phyloP scores from a whole-genome alignment of 2,329 filamentous ascomycete genomes.

The Xylariaceae sp. region DNA sequence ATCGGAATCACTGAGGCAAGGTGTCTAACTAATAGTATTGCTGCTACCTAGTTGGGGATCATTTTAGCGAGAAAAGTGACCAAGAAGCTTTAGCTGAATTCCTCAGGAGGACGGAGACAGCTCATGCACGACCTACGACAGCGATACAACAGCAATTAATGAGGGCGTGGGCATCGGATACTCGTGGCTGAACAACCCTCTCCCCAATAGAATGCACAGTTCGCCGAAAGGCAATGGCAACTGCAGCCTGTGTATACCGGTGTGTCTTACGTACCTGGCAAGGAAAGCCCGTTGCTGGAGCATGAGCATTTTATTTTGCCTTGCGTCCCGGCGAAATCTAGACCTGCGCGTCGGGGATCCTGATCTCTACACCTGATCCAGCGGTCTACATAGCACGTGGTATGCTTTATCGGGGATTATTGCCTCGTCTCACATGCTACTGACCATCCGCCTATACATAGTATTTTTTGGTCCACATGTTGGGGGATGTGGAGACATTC shows the following conservation, averaged over 20 bases:
- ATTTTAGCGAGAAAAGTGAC: slow-evolving; percentile 43
- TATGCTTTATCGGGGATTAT: slow-evolving; percentile 17
- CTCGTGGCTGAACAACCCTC: slow-evolving; percentile 18
- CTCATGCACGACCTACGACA: slow-evolving; percentile 51
- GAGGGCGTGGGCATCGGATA: slow-evolving; percentile 44
- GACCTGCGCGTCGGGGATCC: no score
- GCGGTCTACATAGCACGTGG: background rate
- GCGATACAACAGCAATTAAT: slow-evolving; percentile 45
- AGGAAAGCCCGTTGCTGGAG: no score
- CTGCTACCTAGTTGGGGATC: slow-evolving; percentile 44
- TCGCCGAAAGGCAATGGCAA: background rate
- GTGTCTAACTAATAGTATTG: slow-evolving; percentile 1
- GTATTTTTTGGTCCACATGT: slow-evolving; percentile 3
- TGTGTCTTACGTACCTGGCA: no score
- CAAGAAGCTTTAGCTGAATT: slow-evolving; percentile 47
- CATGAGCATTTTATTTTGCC: background rate
- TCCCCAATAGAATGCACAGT: background rate
- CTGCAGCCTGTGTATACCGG: no score
- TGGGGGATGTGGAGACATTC: slow-evolving; percentile 2
- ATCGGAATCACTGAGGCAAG: background rate
- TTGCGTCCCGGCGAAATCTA: background rate
- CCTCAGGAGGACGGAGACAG: slow-evolving; percentile 44
- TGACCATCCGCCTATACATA: slow-evolving; percentile 1
- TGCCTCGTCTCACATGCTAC: slow-evolving; percentile 4
- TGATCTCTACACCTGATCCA: no score